Conservation (phyloP, 345 rosid species). For the Fremontodendron californicum region DNA sequence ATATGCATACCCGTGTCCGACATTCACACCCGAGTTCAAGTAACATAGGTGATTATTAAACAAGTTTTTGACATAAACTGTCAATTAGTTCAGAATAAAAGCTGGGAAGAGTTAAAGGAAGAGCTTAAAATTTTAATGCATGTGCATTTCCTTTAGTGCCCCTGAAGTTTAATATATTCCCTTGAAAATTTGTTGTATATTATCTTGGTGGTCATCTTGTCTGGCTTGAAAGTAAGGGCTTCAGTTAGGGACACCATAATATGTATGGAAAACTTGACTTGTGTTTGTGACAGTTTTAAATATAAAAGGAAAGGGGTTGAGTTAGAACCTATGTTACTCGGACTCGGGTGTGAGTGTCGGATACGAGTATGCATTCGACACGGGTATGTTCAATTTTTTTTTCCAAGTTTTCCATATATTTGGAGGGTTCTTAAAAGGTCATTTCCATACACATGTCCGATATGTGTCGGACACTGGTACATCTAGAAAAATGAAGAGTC, state of each 20-base stretch:
- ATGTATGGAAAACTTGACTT: background rate
- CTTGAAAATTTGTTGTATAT: background rate
- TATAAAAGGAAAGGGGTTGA: background rate
- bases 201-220: background rate
- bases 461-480: no score
- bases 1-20: no score
- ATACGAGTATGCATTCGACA: no score
- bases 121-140: background rate
- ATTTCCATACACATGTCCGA: no score
- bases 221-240: background rate
- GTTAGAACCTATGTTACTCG: no score
- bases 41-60: background rate
- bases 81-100: background rate
- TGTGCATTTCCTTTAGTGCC: background rate
- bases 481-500: no score
- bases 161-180: background rate
- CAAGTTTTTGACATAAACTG: background rate
- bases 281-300: background rate
- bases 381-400: no score
- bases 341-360: no score
- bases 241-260: background rate
- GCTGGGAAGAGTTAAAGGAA: background rate
- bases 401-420: no score
- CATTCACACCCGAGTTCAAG: no score
- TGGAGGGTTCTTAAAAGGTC: no score